Evolutionary conservation across 768 basidiomycete genomes (phyloP).

Genomic region (Pleurotus giganteus): DNA sequence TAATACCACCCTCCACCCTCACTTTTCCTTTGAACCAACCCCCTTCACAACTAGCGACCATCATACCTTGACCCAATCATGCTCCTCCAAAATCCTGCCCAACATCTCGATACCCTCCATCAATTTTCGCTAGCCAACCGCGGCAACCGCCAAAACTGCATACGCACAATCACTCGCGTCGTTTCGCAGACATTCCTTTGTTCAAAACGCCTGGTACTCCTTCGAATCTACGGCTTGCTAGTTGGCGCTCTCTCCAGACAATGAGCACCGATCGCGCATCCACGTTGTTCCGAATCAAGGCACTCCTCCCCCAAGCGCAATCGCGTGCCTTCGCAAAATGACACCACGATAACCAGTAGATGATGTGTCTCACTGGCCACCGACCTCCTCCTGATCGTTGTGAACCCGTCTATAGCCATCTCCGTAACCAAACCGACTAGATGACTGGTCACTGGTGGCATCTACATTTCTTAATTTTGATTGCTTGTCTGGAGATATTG

Average conservation of each 20-base stretch:
- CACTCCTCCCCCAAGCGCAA: no score
- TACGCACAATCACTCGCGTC: constrained; percentile 20
- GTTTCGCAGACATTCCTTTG: constrained; percentile 26
- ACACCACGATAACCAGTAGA: no score
- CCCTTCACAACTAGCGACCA: neutral
- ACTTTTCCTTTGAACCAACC: neutral
- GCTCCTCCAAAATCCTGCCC: constrained; percentile 4
- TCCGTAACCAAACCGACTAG: no score
- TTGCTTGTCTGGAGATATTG: no score
- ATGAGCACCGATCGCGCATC: neutral
- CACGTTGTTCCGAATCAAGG: neutral
- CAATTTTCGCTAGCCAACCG: neutral
- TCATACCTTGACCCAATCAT: neutral
- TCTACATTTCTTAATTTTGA: no score
- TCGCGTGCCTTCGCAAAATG: neutral
- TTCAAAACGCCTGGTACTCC: constrained; percentile 22
- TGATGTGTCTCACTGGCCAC: no score
- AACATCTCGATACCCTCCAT: neutral
- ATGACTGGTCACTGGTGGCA: no score
- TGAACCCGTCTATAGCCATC: no score
- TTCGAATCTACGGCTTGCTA: constrained; percentile 25
- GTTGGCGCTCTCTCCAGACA: constrained; percentile 13
- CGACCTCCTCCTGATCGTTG: no score
- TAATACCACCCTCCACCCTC: neutral
- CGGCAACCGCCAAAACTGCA: neutral